Evolutionary conservation across 345 rosid species (phyloP).

Genomic region (Raphanus sativus): DNA sequence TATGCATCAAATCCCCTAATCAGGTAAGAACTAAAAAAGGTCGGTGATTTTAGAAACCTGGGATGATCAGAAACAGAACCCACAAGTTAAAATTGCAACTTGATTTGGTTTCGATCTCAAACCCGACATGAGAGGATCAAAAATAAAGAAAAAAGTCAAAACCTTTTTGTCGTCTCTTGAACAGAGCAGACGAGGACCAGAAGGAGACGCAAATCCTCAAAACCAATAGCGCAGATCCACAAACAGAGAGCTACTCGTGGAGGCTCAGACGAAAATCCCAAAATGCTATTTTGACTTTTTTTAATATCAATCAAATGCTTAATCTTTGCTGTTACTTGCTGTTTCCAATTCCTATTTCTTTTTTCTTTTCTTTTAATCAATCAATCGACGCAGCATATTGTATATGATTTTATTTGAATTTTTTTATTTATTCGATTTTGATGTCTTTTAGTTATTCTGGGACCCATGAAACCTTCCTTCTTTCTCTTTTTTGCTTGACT

Average conservation of each 20-base stretch:
- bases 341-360: neutral
- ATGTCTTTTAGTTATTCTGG: neutral
- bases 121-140: neutral
- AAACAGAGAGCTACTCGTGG: neutral
- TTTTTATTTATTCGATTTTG: neutral
- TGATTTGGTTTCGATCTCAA: neutral
- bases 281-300: neutral
- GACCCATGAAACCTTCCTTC: neutral
- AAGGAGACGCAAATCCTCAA: neutral
- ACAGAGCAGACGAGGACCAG: neutral
- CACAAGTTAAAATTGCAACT: neutral
- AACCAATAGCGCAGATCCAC: neutral
- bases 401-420: neutral
- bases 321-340: neutral
- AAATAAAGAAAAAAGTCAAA: neutral
- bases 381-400: neutral
- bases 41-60: neutral
- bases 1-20: neutral
- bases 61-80: neutral
- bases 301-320: neutral
- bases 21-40: neutral
- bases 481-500: neutral
- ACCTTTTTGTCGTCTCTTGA: neutral
- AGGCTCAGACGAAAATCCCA: neutral
- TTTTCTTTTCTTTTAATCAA: neutral